These are phyloP conservation scores for Teunomyces tritomae DNA, from an alignment of 805 yeast genomes.

Conservation along the genomic window DNA sequence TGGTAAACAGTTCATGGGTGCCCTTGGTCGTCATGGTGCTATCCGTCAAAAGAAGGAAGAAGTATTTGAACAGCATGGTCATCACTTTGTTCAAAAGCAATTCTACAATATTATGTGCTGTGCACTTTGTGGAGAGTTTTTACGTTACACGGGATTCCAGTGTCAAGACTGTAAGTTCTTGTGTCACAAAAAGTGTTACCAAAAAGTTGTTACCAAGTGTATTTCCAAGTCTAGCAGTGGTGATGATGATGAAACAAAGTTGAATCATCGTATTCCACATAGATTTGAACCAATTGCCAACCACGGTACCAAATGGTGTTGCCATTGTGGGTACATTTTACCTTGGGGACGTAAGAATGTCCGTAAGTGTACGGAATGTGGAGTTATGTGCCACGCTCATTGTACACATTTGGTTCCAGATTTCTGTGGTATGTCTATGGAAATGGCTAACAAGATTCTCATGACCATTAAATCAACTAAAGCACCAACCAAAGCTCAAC, in stretches of 20 bases:
- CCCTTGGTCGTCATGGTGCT: conserved; percentile 89
- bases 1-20: conserved; percentile 43
- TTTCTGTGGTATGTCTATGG: conserved; percentile 98
- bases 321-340: conserved; percentile 95
- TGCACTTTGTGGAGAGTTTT: conserved; percentile 94
- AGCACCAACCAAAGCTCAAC: conserved; percentile 17
- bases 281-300: conserved; percentile 90
- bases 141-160: conserved; percentile 82
- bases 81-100: conserved; percentile 92
- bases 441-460: conserved; percentile 86
- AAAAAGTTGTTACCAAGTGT: conserved; percentile 79
- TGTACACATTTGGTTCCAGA: conserved; percentile 97
- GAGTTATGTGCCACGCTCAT: conserved; percentile 87
- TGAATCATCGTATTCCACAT: conserved; percentile 96
- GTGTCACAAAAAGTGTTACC: conserved; percentile 79
- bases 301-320: conserved; percentile 98
- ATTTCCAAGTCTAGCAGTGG: conserved; percentile 74
- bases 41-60: conserved; percentile 90
- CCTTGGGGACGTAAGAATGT: conserved; percentile 95
- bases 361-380: conserved; percentile 90
- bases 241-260: conserved; percentile 70
- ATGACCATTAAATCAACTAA: conserved; percentile 75
- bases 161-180: conserved; percentile 81
- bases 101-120: conserved; percentile 96
- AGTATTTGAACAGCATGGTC: conserved; percentile 93